A percentile compares a stretch with the other conserved stretches of the same genome.
Conservation (phyloP, 202 grass and related monocot genomes). For the Alloteropsis angusta region DNA sequence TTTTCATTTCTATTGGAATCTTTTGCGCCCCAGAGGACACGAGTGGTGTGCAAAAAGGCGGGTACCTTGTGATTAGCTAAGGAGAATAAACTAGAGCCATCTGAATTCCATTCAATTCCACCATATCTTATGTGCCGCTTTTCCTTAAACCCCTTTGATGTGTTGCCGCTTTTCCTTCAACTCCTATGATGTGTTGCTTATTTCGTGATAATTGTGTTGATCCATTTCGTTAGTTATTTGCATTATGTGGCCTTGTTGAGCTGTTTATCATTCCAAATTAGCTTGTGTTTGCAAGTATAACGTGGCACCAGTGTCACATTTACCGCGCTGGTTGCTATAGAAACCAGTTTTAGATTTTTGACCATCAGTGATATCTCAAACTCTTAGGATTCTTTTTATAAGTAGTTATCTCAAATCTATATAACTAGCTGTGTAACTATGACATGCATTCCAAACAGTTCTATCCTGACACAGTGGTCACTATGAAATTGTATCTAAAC, state of each 20-base stretch:
- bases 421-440: no score
- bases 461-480: neutral
- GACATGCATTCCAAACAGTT: neutral
- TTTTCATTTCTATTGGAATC: slow-evolving; percentile 25
- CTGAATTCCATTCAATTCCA: slow-evolving; percentile 30
- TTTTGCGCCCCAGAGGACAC: slow-evolving; percentile 6
- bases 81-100: slow-evolving; percentile 35
- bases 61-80: slow-evolving; percentile 28
- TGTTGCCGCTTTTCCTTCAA: no score
- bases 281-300: neutral
- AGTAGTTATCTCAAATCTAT: no score
- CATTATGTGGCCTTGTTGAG: neutral
- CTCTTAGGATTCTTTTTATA: no score
- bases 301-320: neutral
- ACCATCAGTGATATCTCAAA: neutral
- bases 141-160: neutral
- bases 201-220: neutral
- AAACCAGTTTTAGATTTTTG: neutral
- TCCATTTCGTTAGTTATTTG: neutral
- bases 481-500: neutral
- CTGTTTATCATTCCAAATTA: neutral
- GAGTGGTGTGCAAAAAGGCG: slow-evolving; percentile 8
- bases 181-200: neutral
- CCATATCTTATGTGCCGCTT: neutral
- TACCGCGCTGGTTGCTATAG: neutral